Evolutionary conservation across 805 yeast species (phyloP), one percentile per base, ranked within the genome.

Genomic region (Lipomyces anomalus): DNA sequence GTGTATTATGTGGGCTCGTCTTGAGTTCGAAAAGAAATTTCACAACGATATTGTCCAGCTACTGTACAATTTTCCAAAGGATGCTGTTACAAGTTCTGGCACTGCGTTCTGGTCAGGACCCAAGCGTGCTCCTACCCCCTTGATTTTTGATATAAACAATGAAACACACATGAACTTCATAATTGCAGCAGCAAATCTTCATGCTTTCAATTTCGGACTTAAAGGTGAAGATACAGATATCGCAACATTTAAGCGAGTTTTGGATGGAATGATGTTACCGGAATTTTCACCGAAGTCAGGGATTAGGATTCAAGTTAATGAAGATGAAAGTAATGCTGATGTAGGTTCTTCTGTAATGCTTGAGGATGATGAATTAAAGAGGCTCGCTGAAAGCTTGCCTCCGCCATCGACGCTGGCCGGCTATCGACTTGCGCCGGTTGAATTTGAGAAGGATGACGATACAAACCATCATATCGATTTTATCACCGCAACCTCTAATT

Each of bases 21-120:
- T 75, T 30, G 87, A 87, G 68, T 92, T 92, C 62, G 95, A 90
- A 69, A 72, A 71, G 58, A 86, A 86, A 67, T 92, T 75, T 71
- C 78, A 77, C 60, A 78, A 87, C 63, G 97, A 90, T 48, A 88
- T 90, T 55, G 70, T 79, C 61, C 99, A 92, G 71, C 75, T 92
- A 61, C 74, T 92, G 56, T 92, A 77, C 73, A 92, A 90, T 64
- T 92, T 92, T 77, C 99, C 99, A 18, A 78, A 76, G 50, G 98
- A 92, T 67, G 92, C 97, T 3, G 80, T 75, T 36, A 92, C 96
- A 2, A 79, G 95, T 0, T 74, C 74, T 41, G 98, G 98, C 44
- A 88, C 82, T 26, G 92, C 94, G 57, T 92, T 92, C 68, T 92
- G 99, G 99, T 78, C 95, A 18, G 96, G 97, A 45, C 92, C 97